Evolutionary conservation across 2,329 filamentous ascomycete genomes (phyloP).

Genomic region (Nakataea oryzae): DNA sequence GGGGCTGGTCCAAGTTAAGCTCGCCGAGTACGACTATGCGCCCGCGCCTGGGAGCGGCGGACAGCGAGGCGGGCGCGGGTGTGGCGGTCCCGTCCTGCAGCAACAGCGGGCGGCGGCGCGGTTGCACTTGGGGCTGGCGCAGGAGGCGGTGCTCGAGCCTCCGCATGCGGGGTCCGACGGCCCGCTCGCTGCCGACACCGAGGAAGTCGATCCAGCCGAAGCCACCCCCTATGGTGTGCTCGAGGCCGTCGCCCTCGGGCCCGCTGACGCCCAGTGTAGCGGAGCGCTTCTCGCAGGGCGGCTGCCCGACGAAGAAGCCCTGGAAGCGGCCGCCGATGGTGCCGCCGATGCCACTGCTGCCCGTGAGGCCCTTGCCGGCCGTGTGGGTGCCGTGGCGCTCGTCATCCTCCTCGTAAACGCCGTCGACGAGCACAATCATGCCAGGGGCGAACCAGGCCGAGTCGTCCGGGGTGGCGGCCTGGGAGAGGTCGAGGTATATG

Average conservation of each 20-base stretch:
- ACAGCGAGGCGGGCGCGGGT: not conserved
- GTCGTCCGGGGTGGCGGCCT: constrained; percentile 71
- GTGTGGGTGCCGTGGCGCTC: constrained; percentile 40
- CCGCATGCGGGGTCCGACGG: constrained; percentile 73
- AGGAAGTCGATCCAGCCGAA: constrained; percentile 98
- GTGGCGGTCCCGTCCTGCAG: constrained; percentile 9
- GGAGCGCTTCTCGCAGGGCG: constrained; percentile 77
- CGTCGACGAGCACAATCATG: constrained; percentile 92
- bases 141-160: constrained; percentile 64
- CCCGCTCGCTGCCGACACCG: constrained; percentile 80
- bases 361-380: constrained; percentile 50
- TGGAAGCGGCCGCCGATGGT: constrained; percentile 88
- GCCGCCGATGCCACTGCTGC: constrained; percentile 74
- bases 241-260: constrained; percentile 39
- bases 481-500: constrained; percentile 71
- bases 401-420: constrained; percentile 92
- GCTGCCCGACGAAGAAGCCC: constrained; percentile 82
- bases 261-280: constrained; percentile 64
- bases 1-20: constrained; percentile 74
- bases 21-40: constrained; percentile 73
- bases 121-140: constrained; percentile 15
- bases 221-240: constrained; percentile 60
- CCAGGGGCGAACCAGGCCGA: constrained; percentile 89
- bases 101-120: constrained; percentile 7
- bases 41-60: constrained; percentile 26